Conservation (phyloP, 106 monocot genomes). For the Xerophyta viscosa region DNA sequence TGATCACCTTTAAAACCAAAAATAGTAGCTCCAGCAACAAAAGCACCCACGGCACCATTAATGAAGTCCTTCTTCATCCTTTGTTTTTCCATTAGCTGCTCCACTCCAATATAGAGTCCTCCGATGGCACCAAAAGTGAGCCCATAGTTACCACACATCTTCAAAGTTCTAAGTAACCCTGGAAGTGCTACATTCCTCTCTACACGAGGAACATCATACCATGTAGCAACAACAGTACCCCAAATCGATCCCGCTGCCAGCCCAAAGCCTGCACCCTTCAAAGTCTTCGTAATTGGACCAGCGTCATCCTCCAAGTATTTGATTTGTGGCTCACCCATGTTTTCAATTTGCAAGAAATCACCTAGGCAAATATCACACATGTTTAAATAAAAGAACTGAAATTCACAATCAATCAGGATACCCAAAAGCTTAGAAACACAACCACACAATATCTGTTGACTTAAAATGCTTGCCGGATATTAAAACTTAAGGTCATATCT, state of each 20-base stretch:
- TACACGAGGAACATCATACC: conserved; percentile 92
- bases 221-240: conserved; percentile 91
- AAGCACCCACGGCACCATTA: conserved; percentile 83
- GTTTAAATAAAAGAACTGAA: no score
- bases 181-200: conserved; percentile 88
- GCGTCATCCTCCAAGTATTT: conserved; percentile 57
- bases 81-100: conserved; percentile 74
- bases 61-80: conserved; percentile 78
- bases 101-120: conserved; percentile 86
- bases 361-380: no score
- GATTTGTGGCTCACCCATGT: conserved; percentile 49
- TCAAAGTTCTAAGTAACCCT: conserved; percentile 73
- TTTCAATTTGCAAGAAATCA: background rate
- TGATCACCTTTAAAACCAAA: conserved; percentile 57
- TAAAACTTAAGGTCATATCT: no score
- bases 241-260: conserved; percentile 67
- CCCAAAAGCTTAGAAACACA: no score
- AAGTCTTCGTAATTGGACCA: conserved; percentile 61
- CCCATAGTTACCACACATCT: conserved; percentile 85
- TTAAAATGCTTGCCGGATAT: no score
- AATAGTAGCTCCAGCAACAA: conserved; percentile 81
- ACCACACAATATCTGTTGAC: no score
- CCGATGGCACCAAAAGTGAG: conserved; percentile 78
- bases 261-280: conserved; percentile 80
- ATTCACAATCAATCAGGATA: no score